Evolutionary conservation across 2,329 filamentous ascomycete genomes (phyloP).

Genomic region (Fusarium mexicanum): DNA sequence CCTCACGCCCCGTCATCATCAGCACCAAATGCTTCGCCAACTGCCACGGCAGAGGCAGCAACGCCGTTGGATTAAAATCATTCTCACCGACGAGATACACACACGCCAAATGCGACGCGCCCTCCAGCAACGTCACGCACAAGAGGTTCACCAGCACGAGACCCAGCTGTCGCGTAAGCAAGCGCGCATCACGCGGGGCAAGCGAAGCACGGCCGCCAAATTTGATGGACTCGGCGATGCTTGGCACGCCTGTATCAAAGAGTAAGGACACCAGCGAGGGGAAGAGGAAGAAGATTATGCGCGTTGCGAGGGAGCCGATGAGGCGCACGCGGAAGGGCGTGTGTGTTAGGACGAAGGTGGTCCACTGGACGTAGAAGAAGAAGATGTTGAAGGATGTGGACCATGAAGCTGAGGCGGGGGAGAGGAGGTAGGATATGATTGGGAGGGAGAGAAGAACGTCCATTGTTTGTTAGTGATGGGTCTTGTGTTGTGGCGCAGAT

Average conservation of each 20-base stretch:
- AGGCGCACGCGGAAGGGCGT: constrained; percentile 79
- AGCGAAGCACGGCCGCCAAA: constrained; percentile 64
- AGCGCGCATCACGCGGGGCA: constrained; percentile 55
- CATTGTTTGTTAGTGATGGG: constrained; percentile 52
- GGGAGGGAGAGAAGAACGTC: constrained; percentile 78
- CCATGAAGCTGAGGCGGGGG: constrained; percentile 72
- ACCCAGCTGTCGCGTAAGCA: constrained; percentile 49
- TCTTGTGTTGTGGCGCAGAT: constrained; percentile 6
- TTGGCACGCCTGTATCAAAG: constrained; percentile 77
- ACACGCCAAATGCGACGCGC: constrained; percentile 52
- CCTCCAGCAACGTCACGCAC: constrained; percentile 56
- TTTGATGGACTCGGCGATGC: constrained; percentile 75
- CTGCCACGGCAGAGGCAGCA: constrained; percentile 63
- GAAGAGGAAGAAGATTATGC: constrained; percentile 75
- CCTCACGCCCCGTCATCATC: constrained; percentile 60
- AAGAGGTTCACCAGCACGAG: constrained; percentile 59
- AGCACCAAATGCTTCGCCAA: constrained; percentile 59
- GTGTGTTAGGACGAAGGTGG: constrained; percentile 81
- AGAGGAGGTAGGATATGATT: constrained; percentile 73
- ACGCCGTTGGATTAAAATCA: constrained; percentile 59
- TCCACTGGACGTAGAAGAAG: constrained; percentile 93
- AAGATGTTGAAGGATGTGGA: constrained; percentile 83
- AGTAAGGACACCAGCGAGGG: constrained; percentile 78
- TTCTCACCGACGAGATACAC: constrained; percentile 48
- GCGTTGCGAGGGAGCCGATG: constrained; percentile 73